Evolutionary conservation across 257 asterid species (phyloP).

Genomic region (Asclepias syriaca): DNA sequence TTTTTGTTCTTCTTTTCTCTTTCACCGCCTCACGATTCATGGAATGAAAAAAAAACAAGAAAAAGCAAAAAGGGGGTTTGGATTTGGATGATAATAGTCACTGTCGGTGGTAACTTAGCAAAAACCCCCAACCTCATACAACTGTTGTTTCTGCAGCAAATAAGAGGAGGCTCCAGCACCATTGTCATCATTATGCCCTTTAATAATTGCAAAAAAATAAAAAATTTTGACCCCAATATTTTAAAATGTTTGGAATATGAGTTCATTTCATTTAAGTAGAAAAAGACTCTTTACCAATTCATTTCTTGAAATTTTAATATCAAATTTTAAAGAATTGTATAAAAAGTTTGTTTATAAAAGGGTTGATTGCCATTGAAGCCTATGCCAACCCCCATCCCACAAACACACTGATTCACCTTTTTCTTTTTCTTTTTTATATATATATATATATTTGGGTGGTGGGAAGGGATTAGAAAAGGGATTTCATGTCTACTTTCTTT

Average conservation of each 20-base stretch:
- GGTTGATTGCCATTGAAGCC: not conserved
- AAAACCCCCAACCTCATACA: conserved; percentile 34
- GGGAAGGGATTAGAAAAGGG: too few species aligned
- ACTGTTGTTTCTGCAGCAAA: not conserved
- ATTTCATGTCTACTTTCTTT: not conserved
- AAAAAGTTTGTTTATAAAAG: too few species aligned
- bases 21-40: conserved; percentile 24
- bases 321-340: too few species aligned
- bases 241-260: too few species aligned
- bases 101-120: conserved; percentile 36
- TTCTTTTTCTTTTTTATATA: too few species aligned
- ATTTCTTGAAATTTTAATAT: too few species aligned
- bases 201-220: not conserved
- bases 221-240: too few species aligned
- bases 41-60: not conserved
- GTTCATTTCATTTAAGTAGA: too few species aligned
- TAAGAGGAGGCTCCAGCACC: not conserved
- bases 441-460: too few species aligned
- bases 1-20: not conserved
- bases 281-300: too few species aligned
- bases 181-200: not conserved
- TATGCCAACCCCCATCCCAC: not conserved
- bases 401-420: too few species aligned
- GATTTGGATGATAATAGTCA: conserved; percentile 25
- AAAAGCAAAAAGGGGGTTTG: not conserved